Evolutionary conservation across 1,139 yeast genomes (phyloP), one percentile per base, ranked within the genome.

Genomic region (Yamadazyma oceani): DNA sequence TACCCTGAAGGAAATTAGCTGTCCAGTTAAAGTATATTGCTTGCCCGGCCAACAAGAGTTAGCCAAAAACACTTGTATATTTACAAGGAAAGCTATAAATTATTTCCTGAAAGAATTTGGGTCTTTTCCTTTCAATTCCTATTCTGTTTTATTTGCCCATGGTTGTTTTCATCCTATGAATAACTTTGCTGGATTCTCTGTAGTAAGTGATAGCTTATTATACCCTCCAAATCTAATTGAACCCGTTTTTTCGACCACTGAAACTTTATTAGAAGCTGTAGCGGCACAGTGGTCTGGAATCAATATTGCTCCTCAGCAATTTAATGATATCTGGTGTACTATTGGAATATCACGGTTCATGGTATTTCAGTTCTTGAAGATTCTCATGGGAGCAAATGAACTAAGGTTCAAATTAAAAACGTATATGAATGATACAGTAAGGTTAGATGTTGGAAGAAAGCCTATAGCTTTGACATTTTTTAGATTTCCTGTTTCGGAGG

Each of bases 261-360:
- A 86, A 44, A 57, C 67, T 0, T 57, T 92, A 7, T 73, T 92
- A 1, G 76, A 80, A 40, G 80, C 88, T 0, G 62, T 94, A 26
- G 86, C 98, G 0, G 73, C 79, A 5, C 98, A 94, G 57, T 94
- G 97, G 96, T 78, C 95, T 1, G 97, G 97, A 7, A 83, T 94
- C 26, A 88, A 88, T 56, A 87, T 94, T 22, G 83, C 88, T 1
- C 96, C 98, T 0, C 78, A 77, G 43, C 73, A 82, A 1, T 78
- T 83, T 58, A 80, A 85, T 50, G 97, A 92, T 58, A 53, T 86
- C n/a, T 94, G 99, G 98, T 80, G 92, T 44, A 85, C 92, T 1
- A 64, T 85, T 23, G 98, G 97, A 4, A 82, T 94, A 41, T 78
- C 96, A 0, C 77, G 80, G 32, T 92, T 73, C 57, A 92, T 94